Evolutionary conservation across 768 basidiomycete genomes (phyloP).

Genomic region (Tylopilus felleus): DNA sequence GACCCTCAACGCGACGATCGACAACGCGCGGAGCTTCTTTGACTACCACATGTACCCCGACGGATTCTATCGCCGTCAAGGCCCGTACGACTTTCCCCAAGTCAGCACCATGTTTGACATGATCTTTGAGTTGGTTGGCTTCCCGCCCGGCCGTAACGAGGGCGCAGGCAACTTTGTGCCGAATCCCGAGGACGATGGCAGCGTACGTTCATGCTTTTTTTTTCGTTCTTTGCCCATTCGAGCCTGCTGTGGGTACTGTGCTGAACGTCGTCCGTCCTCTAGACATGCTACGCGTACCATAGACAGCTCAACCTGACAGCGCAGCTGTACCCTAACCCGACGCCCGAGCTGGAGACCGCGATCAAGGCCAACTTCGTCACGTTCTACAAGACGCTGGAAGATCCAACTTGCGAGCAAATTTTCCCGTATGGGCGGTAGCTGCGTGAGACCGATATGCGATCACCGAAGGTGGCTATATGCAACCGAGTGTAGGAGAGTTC

Average conservation of each 20-base stretch:
- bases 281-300: slow-evolving; percentile 22
- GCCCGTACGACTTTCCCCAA: slow-evolving; percentile 3
- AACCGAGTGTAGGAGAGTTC: not conserved
- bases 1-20: slow-evolving; percentile 13
- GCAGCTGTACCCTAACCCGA: slow-evolving; percentile 22
- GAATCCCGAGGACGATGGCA: slow-evolving; percentile 7
- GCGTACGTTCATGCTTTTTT: not conserved
- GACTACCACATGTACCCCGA: slow-evolving; percentile 16
- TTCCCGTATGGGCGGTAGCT: slow-evolving; percentile 19
- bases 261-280: not conserved
- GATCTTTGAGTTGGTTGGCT: not conserved
- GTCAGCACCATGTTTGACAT: not conserved
- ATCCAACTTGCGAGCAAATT: slow-evolving; percentile 13
- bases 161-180: slow-evolving; percentile 16
- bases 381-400: slow-evolving; percentile 8
- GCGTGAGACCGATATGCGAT: not conserved
- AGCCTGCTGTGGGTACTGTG: no score
- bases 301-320: slow-evolving; percentile 20
- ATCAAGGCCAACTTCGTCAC: slow-evolving; percentile 22
- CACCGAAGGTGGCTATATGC: not conserved
- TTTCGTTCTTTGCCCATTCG: no score
- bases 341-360: slow-evolving; percentile 15
- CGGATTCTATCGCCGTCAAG: slow-evolving; percentile 18
- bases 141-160: slow-evolving; percentile 16
- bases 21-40: slow-evolving; percentile 20